Percentiles rank a stretch among this genome's conserved stretches.
phyloP scores from a whole-genome alignment of 2,329 filamentous ascomycete species.

The Claviceps sp. region DNA sequence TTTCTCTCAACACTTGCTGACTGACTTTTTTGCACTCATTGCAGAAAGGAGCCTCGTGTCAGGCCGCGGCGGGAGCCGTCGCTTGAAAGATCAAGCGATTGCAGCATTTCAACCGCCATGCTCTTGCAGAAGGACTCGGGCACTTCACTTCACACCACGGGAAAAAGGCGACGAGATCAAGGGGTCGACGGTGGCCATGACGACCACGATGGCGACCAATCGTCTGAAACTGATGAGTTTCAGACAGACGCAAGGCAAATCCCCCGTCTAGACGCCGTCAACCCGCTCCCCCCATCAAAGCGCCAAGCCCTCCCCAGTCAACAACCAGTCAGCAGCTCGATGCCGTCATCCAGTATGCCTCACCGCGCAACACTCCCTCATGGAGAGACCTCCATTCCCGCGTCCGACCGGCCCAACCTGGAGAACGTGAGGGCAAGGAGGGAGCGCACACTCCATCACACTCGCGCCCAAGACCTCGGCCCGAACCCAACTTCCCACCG shows the following conservation, averaged over 20 bases:
- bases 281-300: conserved; percentile 1
- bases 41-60: neutral
- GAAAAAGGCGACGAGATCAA: neutral
- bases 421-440: neutral
- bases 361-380: neutral
- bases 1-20: neutral
- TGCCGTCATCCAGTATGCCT: conserved; percentile 9
- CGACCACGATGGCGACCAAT: conserved; percentile 10
- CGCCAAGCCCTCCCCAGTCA: neutral
- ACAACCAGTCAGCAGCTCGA: conserved; percentile 9
- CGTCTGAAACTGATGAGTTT: conserved; percentile 10
- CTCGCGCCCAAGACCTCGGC: neutral
- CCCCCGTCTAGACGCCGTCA: conserved; percentile 8
- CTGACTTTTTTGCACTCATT: neutral
- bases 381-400: too few relatives aligned
- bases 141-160: neutral
- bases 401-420: neutral
- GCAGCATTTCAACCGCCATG: neutral
- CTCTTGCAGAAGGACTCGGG: neutral
- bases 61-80: neutral
- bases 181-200: neutral
- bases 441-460: neutral
- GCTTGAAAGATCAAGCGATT: neutral
- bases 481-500: neutral
- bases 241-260: conserved; percentile 11